phyloP scores from a whole-genome alignment of 345 rosid species.

The Sisymbrium altissimum region DNA sequence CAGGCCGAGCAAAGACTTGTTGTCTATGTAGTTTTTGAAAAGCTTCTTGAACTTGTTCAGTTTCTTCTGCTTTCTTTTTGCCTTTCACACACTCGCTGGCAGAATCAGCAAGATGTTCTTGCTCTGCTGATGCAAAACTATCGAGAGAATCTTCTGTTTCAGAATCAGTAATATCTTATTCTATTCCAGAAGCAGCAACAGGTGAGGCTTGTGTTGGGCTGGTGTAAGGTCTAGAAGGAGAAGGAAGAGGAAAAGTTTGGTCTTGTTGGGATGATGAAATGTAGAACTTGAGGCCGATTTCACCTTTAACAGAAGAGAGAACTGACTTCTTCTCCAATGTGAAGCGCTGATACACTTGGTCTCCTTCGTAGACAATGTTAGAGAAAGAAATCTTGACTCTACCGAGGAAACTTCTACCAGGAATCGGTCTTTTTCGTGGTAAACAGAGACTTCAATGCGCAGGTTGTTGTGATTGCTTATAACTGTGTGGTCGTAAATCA shows the following conservation, averaged over 20 bases:
- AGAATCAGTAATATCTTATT: conserved; percentile 24
- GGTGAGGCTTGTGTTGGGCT: conserved; percentile 2
- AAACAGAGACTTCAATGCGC: conserved; percentile 42
- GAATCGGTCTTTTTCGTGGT: conserved; percentile 46
- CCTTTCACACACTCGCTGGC: not conserved
- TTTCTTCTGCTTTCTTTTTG: not conserved
- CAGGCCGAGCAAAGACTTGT: conserved; percentile 37
- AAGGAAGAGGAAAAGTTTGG: not conserved
- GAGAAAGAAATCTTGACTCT: conserved; percentile 43
- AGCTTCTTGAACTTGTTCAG: conserved; percentile 15
- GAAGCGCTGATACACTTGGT: conserved; percentile 51
- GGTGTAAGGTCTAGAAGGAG: not conserved
- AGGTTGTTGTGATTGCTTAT: conserved; percentile 22
- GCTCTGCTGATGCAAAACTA: conserved; percentile 24
- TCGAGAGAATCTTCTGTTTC: conserved; percentile 27
- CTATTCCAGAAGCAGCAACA: not conserved
- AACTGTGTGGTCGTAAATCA: conserved; percentile 29
- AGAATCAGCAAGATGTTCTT: conserved; percentile 17
- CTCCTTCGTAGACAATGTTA: conserved; percentile 44
- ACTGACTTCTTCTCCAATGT: conserved; percentile 43
- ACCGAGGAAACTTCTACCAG: conserved; percentile 48
- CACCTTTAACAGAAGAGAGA: conserved; percentile 49
- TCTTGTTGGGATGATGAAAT: conserved; percentile 24
- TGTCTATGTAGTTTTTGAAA: conserved; percentile 32
- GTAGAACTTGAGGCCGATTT: conserved; percentile 50